Conservation (phyloP, 2,329 filamentous ascomycete genomes). For the Didymella arachidicola region DNA sequence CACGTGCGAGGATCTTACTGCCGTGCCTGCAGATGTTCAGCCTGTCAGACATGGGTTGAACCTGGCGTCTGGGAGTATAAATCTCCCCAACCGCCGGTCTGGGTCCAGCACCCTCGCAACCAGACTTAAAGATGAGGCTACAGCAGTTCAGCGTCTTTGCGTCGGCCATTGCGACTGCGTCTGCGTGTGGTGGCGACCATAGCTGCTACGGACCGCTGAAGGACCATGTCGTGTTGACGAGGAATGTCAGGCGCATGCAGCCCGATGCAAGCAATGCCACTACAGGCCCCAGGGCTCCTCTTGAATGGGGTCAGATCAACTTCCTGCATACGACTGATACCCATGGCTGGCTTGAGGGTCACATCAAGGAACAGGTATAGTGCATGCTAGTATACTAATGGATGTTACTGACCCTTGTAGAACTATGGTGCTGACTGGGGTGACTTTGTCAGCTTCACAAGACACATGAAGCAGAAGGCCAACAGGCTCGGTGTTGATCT, state of each 20-base stretch:
- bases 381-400: background rate
- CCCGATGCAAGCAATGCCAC: constrained; percentile 54
- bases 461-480: constrained; percentile 67
- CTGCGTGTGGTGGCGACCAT: constrained; percentile 44
- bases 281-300: constrained; percentile 46
- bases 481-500: constrained; percentile 65
- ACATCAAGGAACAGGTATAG: constrained; percentile 62
- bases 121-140: constrained; percentile 23
- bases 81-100: background rate
- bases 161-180: constrained; percentile 16
- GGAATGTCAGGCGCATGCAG: constrained; percentile 55
- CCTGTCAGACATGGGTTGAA: constrained; percentile 3
- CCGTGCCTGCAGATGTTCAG: constrained; percentile 5
- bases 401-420: constrained; percentile 5
- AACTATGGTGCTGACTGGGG: constrained; percentile 73
- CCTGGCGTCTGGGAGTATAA: constrained; percentile 7
- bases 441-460: constrained; percentile 68
- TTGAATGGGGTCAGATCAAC: constrained; percentile 71
- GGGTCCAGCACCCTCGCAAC: constrained; percentile 1
- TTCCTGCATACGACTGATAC: constrained; percentile 72
- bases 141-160: constrained; percentile 18
- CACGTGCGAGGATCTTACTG: constrained; percentile 24
- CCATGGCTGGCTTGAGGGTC: constrained; percentile 68
- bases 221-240: constrained; percentile 52
- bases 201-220: constrained; percentile 52